Evolutionary conservation across 2,329 filamentous ascomycete genomes (phyloP).

Genomic region (Neofusicoccum sp.): DNA sequence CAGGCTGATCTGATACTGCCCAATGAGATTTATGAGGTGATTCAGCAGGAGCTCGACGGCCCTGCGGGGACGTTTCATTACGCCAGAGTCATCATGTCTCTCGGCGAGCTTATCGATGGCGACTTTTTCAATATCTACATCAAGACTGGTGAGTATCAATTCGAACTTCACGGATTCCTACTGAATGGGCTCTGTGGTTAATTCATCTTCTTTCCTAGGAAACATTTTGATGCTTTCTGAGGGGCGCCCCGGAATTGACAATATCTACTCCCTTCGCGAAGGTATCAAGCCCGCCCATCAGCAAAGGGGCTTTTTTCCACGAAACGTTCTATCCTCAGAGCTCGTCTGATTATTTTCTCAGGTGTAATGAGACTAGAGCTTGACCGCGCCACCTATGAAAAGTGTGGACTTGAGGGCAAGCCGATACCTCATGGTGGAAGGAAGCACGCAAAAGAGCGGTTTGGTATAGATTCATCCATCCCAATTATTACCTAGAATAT

Average conservation of each 20-base stretch:
- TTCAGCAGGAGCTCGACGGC: conserved; percentile 53
- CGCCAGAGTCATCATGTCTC: conserved; percentile 67
- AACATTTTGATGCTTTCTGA: conserved; percentile 82
- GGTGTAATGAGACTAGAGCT: conserved; percentile 74
- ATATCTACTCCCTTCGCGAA: conserved; percentile 67
- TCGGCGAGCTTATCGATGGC: conserved; percentile 68
- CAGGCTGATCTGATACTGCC: conserved; percentile 67
- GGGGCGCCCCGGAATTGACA: conserved; percentile 67
- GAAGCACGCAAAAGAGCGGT: conserved; percentile 69
- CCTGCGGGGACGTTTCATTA: conserved; percentile 50
- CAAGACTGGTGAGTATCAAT: conserved; percentile 61
- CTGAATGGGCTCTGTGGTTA: neutral
- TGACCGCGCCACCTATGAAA: conserved; percentile 78
- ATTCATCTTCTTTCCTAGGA: conserved; percentile 48
- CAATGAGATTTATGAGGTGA: conserved; percentile 55
- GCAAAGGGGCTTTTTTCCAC: neutral
- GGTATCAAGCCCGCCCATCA: conserved; percentile 50
- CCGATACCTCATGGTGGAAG: conserved; percentile 57
- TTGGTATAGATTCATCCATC: conserved; percentile 53
- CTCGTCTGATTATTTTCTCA: conserved; percentile 30
- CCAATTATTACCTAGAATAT: no score
- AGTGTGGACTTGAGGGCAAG: conserved; percentile 74
- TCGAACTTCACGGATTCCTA: neutral
- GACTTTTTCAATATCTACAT: conserved; percentile 83
- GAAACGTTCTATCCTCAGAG: no score